These are phyloP conservation scores for Tetradesmus lagerheimii DNA, from an alignment of 139 green algal species.

Conservation along the genomic window DNA sequence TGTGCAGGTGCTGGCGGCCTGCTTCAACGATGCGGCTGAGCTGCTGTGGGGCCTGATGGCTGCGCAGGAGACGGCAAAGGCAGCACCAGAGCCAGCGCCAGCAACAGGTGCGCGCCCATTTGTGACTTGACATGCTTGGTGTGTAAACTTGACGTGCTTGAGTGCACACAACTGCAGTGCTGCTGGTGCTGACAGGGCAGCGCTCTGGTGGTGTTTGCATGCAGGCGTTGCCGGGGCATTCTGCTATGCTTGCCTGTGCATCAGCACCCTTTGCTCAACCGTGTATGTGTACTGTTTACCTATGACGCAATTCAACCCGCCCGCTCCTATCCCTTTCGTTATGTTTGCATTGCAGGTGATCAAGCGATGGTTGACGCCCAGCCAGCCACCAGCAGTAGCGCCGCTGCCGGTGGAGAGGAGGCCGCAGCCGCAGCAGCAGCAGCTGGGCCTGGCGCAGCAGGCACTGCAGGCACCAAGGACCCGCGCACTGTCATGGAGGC, in stretches of 20 bases:
- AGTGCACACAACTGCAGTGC: neutral
- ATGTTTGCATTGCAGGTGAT: constrained; percentile 1
- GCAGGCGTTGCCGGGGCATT: too few species aligned
- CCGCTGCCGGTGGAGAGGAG: neutral
- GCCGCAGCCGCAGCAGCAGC: neutral
- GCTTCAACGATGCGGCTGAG: constrained; percentile 46
- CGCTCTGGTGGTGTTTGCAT: too few species aligned
- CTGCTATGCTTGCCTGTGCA: too few species aligned
- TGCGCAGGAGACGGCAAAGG: neutral
- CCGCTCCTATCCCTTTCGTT: neutral
- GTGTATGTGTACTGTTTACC: neutral
- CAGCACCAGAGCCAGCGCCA: neutral
- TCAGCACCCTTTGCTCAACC: too few species aligned
- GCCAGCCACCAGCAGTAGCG: neutral
- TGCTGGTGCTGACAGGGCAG: too few species aligned
- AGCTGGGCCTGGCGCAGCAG: neutral
- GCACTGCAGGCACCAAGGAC: constrained; percentile 39
- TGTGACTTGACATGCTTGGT: neutral
- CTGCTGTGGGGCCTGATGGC: constrained; percentile 46
- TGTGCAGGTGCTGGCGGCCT: constrained; percentile 34
- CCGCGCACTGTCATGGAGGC: constrained; percentile 58
- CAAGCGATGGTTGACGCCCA: constrained; percentile 6
- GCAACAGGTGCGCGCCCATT: neutral
- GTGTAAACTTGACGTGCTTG: neutral
- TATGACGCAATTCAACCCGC: neutral